Evolutionary conservation across 2,329 filamentous ascomycete genomes (phyloP), one percentile per base, ranked within the genome.

Genomic region (Exserohilum rostratum): DNA sequence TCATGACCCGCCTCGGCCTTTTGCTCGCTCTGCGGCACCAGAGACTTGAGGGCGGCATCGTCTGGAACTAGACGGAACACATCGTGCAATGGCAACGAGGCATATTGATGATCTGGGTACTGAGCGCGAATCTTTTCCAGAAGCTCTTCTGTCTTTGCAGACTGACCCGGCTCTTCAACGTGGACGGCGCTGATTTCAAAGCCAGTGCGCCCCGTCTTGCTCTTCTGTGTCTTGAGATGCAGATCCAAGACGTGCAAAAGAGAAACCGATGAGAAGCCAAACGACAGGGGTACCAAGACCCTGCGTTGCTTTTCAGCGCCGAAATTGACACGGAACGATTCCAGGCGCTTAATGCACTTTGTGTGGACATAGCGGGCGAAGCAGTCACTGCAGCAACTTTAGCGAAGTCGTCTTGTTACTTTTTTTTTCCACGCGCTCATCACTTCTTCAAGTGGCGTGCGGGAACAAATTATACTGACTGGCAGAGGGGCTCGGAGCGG

Each of bases 281-380:
- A 88, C 0, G 93, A 96, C 1, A 97, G 79, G 5, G 92, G 91
- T 17, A 96, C 79, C 15, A 96, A 79, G 43, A 96, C 84, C 68
- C 76, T 84, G 62, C 77, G 78, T 52, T 77, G 77, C 46, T 77
- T 69, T 38, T 77, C 76, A 52, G 76, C 71, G 29, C 76, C 72
- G 59, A 81, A 74, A 33, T 78, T 77, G 33, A 86, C 80, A 40
- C 83, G 80, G 69, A 88, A 90, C 35, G 81, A 81, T 63, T 88
- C 86, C 79, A 90, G 85, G 43, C 92, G 90, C 75, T 93, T 93
- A 64, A 91, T 83, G 57, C 87, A 83, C 76, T 98, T 98, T 62
- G 85, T 87, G 55, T 85, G 81, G 50, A 96, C 82, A 78, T 92
- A 97, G 66, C 84, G 83, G 53, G 83, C 79, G 77, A 93, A 97